Base-by-base conservation (phyloP, 2,329 filamentous ascomycete genomes). In the Aspergillus fumigatus region DNA sequence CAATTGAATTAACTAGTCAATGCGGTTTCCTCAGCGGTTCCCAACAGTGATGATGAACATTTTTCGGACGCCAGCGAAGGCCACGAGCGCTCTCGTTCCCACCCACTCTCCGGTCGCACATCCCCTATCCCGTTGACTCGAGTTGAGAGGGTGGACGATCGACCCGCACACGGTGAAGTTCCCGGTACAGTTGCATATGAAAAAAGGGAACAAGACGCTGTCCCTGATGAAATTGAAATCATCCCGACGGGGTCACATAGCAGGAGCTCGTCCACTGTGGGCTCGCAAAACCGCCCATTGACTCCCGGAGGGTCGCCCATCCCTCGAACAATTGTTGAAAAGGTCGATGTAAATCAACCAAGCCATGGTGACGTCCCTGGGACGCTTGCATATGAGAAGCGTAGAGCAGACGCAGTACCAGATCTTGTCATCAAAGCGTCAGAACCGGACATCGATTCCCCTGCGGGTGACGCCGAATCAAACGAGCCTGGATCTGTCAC, bases 61-160 rank as follows among this genome's bases (percentile, higher is more conserved):
- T 88, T 87, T 70, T 86, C 84, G 49, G 85, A 87, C 67, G 85
- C 85, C 55, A 83, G 79, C 47, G 85, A 87, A 75, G 84, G 83
- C 63, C 72, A 73, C 48, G 59, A 64, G 32, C 65, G 61, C 66
- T 66, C 70, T 56, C 62, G 63, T 59, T 72, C 70, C 61, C 69
- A 65, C 60, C 64, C 67, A 67, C 67, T 67, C 51, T 77, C 77
- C 52, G 70, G 76, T 62, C 69, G 73, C 61, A 72, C 73, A 49
- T 84, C 82, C 9, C 80, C 82, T 52, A 79, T 86, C 54, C 84
- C 84, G 26, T 78, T 79, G 52, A 87, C 84, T n/a, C 77, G 84
- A 60, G 82, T 87, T 26, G 84, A 87, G 71, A 80, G 81, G 65
- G 81, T 86, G 45, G 85, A 87, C 68, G 79, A 83, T 64, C 70